Conservation (phyloP, 257 asterid genomes). For the Plectranthus barbatus region DNA sequence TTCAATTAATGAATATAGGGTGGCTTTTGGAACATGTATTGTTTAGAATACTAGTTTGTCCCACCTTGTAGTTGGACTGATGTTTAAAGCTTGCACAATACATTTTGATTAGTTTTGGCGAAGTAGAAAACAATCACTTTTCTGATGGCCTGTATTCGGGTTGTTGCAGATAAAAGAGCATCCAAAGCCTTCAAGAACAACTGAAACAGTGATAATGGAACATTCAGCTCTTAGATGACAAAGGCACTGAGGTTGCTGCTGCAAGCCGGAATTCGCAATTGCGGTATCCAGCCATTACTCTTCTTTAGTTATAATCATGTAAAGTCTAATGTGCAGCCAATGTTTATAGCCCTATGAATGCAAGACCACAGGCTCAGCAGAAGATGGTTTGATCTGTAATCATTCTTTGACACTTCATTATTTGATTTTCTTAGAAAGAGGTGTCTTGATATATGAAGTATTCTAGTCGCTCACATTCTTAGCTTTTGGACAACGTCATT, state of each 20-base stretch:
- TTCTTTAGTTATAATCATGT: neutral
- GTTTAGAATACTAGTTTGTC: neutral
- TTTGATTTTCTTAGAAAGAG: neutral
- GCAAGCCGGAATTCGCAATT: neutral
- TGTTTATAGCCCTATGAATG: neutral
- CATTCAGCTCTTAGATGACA: constrained; percentile 36
- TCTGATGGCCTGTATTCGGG: neutral
- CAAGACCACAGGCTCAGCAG: neutral
- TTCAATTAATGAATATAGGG: neutral
- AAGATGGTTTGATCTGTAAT: neutral
- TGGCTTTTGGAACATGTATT: neutral
- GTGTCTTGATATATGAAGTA: too few relatives aligned
- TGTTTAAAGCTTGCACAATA: neutral
- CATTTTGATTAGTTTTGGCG: neutral
- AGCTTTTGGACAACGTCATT: too few relatives aligned
- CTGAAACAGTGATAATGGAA: constrained; percentile 52
- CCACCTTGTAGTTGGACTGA: neutral
- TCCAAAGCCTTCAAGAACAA: constrained; percentile 62
- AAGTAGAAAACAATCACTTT: neutral
- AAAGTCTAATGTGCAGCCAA: constrained; percentile 1
- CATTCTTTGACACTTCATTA: neutral
- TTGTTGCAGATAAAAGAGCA: constrained; percentile 66
- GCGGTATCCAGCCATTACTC: neutral
- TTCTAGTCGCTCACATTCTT: too few relatives aligned
- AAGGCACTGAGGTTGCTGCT: constrained; percentile 29